Evolutionary conservation across 169 alveolate genomes (phyloP).

Genomic region (Theileria annulata): DNA sequence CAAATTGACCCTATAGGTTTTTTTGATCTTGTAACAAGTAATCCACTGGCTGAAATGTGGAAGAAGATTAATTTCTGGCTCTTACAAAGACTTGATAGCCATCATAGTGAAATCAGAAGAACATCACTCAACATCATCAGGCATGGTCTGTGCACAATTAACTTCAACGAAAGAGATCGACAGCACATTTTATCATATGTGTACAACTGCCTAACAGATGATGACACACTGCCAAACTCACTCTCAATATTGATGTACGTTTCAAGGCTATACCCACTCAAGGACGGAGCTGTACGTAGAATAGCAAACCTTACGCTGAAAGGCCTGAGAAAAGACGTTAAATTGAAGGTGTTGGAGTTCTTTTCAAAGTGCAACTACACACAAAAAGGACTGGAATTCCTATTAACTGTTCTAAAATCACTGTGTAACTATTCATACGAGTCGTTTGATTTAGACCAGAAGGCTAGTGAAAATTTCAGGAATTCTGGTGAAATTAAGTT

Average conservation of each 20-base stretch:
- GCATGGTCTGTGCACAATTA: conserved; percentile 30
- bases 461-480: conserved; percentile 12
- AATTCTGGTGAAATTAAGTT: conserved; percentile 29
- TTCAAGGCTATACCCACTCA: conserved; percentile 54
- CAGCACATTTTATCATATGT: conserved; percentile 54
- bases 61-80: conserved; percentile 40
- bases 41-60: conserved; percentile 16
- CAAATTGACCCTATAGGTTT: not conserved
- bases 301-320: conserved; percentile 50
- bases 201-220: conserved; percentile 45
- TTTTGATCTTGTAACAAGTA: conserved; percentile 3
- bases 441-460: not conserved
- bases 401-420: conserved; percentile 15
- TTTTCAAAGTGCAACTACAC: conserved; percentile 36
- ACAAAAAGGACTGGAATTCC: conserved; percentile 17
- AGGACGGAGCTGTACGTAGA: conserved; percentile 59
- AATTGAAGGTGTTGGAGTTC: conserved; percentile 8
- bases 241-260: conserved; percentile 14
- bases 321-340: conserved; percentile 26
- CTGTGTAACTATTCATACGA: conserved; percentile 24
- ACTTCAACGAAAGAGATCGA: conserved; percentile 37
- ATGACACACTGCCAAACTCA: conserved; percentile 20
- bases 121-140: conserved; percentile 38
- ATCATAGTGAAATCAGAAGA: conserved; percentile 17
- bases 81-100: conserved; percentile 32